Percentiles rank a stretch among this genome's conserved stretches.
phyloP scores from a whole-genome alignment of 2,329 filamentous ascomycete species.

The Plenodomus lindquistii region DNA sequence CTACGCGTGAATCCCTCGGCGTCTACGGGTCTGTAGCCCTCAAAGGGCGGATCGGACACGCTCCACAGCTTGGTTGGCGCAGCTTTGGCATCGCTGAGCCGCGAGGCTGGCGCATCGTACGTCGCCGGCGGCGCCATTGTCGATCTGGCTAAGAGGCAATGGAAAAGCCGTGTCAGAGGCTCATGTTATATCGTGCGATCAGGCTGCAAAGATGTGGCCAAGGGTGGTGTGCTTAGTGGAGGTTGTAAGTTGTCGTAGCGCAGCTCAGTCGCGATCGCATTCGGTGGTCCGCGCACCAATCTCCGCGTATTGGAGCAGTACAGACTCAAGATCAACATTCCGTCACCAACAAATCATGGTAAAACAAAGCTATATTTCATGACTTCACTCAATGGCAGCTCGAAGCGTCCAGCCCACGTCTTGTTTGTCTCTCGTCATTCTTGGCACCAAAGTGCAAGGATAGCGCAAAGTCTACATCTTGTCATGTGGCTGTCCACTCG shows the following conservation, averaged over 20 bases:
- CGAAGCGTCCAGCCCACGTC: no score
- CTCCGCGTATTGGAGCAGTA: constrained; percentile 8
- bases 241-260: constrained; percentile 15
- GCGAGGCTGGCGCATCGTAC: constrained; percentile 46
- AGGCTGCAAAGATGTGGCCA: not conserved
- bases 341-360: no score
- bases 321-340: no score
- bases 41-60: constrained; percentile 63
- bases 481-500: no score
- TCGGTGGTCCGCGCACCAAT: constrained; percentile 31
- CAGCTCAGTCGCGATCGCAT: constrained; percentile 10
- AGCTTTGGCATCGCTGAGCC: constrained; percentile 57
- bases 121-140: constrained; percentile 44
- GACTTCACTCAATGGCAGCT: no score
- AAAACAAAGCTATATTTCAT: no score
- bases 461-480: not conserved
- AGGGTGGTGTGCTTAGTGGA: constrained; percentile 14
- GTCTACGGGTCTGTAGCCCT: constrained; percentile 60
- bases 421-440: no score
- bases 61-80: constrained; percentile 57
- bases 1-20: constrained; percentile 74
- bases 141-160: constrained; percentile 10
- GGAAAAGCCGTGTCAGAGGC: constrained; percentile 7
- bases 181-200: constrained; percentile 32
- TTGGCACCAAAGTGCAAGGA: no score